Percentiles rank a stretch among this genome's conserved stretches.
phyloP scores from a whole-genome alignment of 805 yeast species.

The Metschnikowia shivogae region DNA sequence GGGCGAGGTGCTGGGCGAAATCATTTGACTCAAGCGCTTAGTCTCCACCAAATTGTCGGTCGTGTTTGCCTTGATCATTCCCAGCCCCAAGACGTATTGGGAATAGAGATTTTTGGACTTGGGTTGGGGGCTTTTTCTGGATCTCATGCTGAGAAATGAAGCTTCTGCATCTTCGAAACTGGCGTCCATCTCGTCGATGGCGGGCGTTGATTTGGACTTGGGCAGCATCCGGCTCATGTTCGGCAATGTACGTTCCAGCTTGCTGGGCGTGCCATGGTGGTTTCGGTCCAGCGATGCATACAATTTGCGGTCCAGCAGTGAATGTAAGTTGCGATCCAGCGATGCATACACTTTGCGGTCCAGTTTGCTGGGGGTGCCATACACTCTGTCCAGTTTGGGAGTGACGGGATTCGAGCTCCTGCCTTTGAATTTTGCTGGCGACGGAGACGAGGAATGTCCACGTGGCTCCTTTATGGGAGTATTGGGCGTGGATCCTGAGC shows the following conservation, averaged over 20 bases:
- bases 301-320: too few species aligned
- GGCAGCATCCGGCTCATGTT: conserved; percentile 4
- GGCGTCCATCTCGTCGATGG: conserved; percentile 8
- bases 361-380: background rate
- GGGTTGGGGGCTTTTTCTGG: conserved; percentile 3
- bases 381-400: background rate
- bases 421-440: background rate
- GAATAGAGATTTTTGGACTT: conserved; percentile 11
- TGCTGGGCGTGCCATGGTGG: conserved; percentile 8
- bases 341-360: background rate
- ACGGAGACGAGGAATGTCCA: background rate
- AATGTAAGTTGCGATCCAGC: too few species aligned
- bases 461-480: conserved; percentile 12
- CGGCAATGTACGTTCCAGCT: conserved; percentile 6
- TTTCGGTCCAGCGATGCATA: too few species aligned
- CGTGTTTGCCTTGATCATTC: conserved; percentile 13
- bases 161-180: conserved; percentile 11
- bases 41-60: conserved; percentile 11
- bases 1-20: conserved; percentile 19
- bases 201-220: conserved; percentile 13
- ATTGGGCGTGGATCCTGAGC: conserved; percentile 7
- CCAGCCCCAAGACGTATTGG: conserved; percentile 17
- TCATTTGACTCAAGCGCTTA: conserved; percentile 14
- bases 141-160: conserved; percentile 6
- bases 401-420: background rate